Base-by-base conservation (phyloP, 257 asterid genomes). In the Solanum ahanhuiri region DNA sequence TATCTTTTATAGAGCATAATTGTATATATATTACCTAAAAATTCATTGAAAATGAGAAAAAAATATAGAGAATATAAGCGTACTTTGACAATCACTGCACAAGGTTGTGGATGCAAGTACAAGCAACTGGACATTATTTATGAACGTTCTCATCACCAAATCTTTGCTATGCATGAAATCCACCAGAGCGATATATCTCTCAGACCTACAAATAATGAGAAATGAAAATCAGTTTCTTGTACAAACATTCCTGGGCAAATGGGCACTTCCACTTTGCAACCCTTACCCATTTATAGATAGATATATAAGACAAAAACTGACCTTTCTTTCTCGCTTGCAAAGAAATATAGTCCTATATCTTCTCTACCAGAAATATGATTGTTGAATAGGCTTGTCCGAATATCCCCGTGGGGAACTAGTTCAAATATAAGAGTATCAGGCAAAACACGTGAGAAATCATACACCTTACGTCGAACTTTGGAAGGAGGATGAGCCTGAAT, bases 91-190 rank as follows among this genome's bases (percentile, higher is more conserved):
- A 25, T 60, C 3, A 23, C 30, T 60, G 15, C 18, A 87, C 87
- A 94, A 87, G 85, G 87, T 87, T 79, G 89, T 89, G 64, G 98
- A 96, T 84, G 94, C 39, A 83, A 94, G 90, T 57, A 96, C 90
- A 86, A 96, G 85, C 87, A 94, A 91, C 90, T 94, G 97, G 11
- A 89, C 85, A 37, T 91, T 94, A 33, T 87, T 92, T 33, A 90
- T 93, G 82, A 79, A 89, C 51, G 22, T 84, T 88, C 92, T 91
- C 92, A 96, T 60, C 23, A 92, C 94, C 88, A 87, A 54, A 86
- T 91, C 91, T n/a, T 81, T 54, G 30, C 5, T 33, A 41, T 48
- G 72, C 57, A 94, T 66, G 54, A 69, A 84, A 82, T 94, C 93
- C 88, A 93, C 87, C 76, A 93, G 88, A 73, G 69, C n/a, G 79